Evolutionary conservation across 805 yeast species (phyloP).

Genomic region (Candida nemodendra): DNA sequence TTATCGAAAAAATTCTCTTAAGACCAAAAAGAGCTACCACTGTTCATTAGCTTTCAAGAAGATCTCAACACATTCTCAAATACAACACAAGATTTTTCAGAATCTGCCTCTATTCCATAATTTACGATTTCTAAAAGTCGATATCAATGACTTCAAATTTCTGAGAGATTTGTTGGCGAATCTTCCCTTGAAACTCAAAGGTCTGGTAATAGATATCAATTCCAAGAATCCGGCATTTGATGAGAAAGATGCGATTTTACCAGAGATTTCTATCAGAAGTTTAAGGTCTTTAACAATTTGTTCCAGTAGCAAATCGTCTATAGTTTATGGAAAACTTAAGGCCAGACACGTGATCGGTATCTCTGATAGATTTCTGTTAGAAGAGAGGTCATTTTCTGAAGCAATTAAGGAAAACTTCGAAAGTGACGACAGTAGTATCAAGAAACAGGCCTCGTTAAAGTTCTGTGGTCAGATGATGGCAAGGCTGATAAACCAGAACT

Average conservation of each 20-base stretch:
- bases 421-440: slow-evolving; percentile 11
- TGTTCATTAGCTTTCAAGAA: not conserved
- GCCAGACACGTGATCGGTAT: slow-evolving; percentile 16
- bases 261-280: slow-evolving; percentile 6
- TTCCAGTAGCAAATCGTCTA: slow-evolving; percentile 12
- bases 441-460: slow-evolving; percentile 14
- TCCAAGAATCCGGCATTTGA: slow-evolving; percentile 10
- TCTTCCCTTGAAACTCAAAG: slow-evolving; percentile 18
- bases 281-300: slow-evolving; percentile 11
- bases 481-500: slow-evolving; percentile 10
- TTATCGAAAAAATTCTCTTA: not conserved
- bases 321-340: slow-evolving; percentile 16
- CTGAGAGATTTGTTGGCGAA: slow-evolving; percentile 9
- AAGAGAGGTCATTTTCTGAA: slow-evolving; percentile 11
- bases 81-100: slow-evolving; percentile 7
- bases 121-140: slow-evolving; percentile 18
- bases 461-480: slow-evolving; percentile 19
- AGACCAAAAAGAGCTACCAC: not conserved
- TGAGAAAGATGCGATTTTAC: slow-evolving; percentile 4
- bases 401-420: slow-evolving; percentile 13
- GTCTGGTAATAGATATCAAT: slow-evolving; percentile 16
- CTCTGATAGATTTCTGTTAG: slow-evolving; percentile 11
- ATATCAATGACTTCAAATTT: slow-evolving; percentile 9
- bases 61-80: slow-evolving; percentile 1
- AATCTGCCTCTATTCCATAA: slow-evolving; percentile 11